Evolutionary conservation across 768 basidiomycete genomes (phyloP).

Genomic region (Boletus vinaceobasis): DNA sequence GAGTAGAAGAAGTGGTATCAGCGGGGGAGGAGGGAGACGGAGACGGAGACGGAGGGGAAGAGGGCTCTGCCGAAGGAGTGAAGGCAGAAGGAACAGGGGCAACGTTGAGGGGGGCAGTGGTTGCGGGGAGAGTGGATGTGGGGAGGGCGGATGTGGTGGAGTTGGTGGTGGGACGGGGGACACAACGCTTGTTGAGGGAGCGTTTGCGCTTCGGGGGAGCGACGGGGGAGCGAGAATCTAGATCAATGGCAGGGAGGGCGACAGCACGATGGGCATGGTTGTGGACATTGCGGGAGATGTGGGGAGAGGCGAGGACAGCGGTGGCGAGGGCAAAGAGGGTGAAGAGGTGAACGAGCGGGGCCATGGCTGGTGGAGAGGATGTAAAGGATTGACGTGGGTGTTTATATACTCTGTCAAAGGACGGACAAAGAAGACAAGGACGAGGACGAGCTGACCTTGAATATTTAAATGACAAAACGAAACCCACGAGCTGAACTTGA

Average conservation of each 20-base stretch:
- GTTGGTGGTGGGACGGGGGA: constrained; percentile 15
- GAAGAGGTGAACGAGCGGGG: constrained; percentile 41
- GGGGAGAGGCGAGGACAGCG: constrained; percentile 35
- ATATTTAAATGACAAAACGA: too few species aligned
- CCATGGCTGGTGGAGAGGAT: constrained; percentile 16
- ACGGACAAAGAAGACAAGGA: too few species aligned
- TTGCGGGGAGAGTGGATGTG: constrained; percentile 5
- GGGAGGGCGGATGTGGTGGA: background rate
- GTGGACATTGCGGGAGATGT: constrained; percentile 30
- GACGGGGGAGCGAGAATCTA: background rate
- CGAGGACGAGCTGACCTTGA: too few species aligned
- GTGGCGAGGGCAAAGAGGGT: constrained; percentile 41
- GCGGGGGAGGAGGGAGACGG: background rate
- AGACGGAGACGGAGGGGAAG: background rate
- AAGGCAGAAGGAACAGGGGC: constrained; percentile 5
- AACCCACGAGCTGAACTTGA: background rate
- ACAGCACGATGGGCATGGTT: constrained; percentile 21
- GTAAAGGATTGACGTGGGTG: constrained; percentile 9
- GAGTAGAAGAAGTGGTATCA: background rate
- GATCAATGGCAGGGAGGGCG: background rate
- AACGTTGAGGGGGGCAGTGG: constrained; percentile 21
- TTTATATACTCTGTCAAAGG: constrained; percentile 8
- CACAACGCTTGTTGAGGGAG: constrained; percentile 29
- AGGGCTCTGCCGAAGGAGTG: background rate
- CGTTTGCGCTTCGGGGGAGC: constrained; percentile 17